Evolutionary conservation across 805 yeast genomes (phyloP), one percentile per base, ranked within the genome.

Genomic region (Candida suzukii): DNA sequence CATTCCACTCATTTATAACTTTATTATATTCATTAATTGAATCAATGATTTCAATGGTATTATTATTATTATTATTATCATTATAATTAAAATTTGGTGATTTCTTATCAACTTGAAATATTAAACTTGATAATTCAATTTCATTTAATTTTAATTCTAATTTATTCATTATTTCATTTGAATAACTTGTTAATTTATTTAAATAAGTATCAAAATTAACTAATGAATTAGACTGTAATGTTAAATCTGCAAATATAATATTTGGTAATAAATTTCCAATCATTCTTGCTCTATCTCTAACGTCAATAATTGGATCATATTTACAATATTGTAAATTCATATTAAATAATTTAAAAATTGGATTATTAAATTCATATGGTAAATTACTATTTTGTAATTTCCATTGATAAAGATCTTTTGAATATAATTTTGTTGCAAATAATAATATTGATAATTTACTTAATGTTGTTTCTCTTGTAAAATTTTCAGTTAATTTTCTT

Each of bases 281-380:
- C 64, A 82, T 70, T 49, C 99, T 70, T 0, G 96, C 88, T 44
- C 91, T 71, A 56, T 93, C 98, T 45, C 98, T 71, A 1, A 86
- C 74, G 54, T 87, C 96, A 50, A 78, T 77, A 3, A 76, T 73
- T 7, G 71, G 67, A 57, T 93, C 99, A 56, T 80, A 85, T 47
- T 80, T 78, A 12, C 85, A 75, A 37, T 87, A 64, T 18, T 78
- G 76, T 33, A 87, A 59, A 1, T 76, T 73, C 50, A 79, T 70
- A 19, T 74, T 69, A 57, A 81, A 88, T 68, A 87, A 63, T 45
- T 74, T 70, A 35, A 66, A 63, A 12, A 62, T 42, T 61, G 66
- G 41, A 65, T 63, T 41, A 60, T 61, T 53, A 45, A 64, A 55
- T 38, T 61, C 58, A 47, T 65, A 68, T 9, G 49, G 42, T 21